Evolutionary conservation across 805 yeast genomes (phyloP).

Genomic region (Tanozyma kutaoensis): DNA sequence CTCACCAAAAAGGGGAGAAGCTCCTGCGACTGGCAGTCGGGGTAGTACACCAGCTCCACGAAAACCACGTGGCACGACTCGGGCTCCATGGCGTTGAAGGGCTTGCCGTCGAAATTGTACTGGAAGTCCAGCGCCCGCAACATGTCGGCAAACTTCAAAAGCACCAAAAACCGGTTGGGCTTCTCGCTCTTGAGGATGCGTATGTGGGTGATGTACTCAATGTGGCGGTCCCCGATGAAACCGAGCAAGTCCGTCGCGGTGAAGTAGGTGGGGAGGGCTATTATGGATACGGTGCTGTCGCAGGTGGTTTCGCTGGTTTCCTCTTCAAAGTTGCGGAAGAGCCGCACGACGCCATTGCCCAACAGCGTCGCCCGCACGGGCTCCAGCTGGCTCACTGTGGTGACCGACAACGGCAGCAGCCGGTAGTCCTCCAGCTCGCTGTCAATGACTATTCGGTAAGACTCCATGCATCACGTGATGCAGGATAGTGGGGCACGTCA

Average conservation of each 20-base stretch:
- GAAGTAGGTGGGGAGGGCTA: constrained; percentile 83
- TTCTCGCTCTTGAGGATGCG: constrained; percentile 55
- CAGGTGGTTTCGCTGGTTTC: constrained; percentile 3
- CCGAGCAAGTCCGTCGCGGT: constrained; percentile 76
- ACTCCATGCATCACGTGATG: constrained; percentile 27
- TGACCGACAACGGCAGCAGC: constrained; percentile 14
- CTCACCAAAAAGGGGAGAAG: no score
- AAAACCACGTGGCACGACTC: constrained; percentile 70
- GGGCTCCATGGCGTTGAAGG: constrained; percentile 80
- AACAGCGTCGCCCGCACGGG: constrained; percentile 49
- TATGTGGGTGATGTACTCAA: constrained; percentile 51
- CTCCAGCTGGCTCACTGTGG: constrained; percentile 15
- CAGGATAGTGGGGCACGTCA: no score
- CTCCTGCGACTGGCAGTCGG: no score
- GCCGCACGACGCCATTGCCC: constrained; percentile 63
- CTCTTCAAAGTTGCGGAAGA: constrained; percentile 42
- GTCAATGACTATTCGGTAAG: constrained; percentile 22
- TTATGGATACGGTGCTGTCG: constrained; percentile 54
- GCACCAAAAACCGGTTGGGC: constrained; percentile 60
- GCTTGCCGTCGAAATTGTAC: constrained; percentile 52
- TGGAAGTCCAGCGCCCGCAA: constrained; percentile 52
- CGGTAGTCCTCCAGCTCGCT: constrained; percentile 16
- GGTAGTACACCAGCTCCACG: constrained; percentile 44
- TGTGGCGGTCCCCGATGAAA: constrained; percentile 54
- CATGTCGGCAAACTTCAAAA: constrained; percentile 56